These are phyloP conservation scores for Entomortierella lignicola DNA, from an alignment of 192 early-diverging fungal genomes.

Conservation along the genomic window DNA sequence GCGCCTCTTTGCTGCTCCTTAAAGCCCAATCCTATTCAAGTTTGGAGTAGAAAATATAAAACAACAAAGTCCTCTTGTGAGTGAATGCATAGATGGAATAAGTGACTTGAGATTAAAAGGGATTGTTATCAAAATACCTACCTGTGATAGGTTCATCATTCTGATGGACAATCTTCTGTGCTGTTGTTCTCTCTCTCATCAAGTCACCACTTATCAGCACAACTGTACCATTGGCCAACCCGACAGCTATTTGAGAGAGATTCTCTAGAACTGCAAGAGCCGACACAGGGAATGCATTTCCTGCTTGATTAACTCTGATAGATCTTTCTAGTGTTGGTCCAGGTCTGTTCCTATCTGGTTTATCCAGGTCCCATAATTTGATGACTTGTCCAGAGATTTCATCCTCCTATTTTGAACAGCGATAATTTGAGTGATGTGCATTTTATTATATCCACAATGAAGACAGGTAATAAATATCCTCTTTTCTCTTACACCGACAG, in stretches of 20 bases:
- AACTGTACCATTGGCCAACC: constrained; percentile 92
- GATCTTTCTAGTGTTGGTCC: constrained; percentile 69
- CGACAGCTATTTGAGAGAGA: constrained; percentile 90
- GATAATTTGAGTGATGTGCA: no score
- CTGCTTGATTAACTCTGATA: constrained; percentile 74
- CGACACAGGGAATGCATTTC: constrained; percentile 76
- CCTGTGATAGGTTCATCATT: constrained; percentile 89
- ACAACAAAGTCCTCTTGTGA: background rate
- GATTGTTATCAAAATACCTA: constrained; percentile 20
- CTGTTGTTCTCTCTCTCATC: constrained; percentile 78
- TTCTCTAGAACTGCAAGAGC: constrained; percentile 81
- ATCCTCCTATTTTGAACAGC: constrained; percentile 67
- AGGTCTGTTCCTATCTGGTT: constrained; percentile 58
- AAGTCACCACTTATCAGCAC: constrained; percentile 87
- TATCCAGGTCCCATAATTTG: constrained; percentile 88
- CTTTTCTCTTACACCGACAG: constrained; percentile 73
- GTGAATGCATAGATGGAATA: background rate
- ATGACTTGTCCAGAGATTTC: constrained; percentile 66
- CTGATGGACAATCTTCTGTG: constrained; percentile 85
- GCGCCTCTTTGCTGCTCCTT: constrained; percentile 71
- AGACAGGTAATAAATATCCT: background rate
- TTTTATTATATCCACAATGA: background rate
- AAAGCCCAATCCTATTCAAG: constrained; percentile 74
- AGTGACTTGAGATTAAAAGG: background rate
- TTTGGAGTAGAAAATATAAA: no score